These are phyloP conservation scores for Carex myosuroides DNA, from an alignment of 176 grass and related monocot genomes.

Conservation along the genomic window DNA sequence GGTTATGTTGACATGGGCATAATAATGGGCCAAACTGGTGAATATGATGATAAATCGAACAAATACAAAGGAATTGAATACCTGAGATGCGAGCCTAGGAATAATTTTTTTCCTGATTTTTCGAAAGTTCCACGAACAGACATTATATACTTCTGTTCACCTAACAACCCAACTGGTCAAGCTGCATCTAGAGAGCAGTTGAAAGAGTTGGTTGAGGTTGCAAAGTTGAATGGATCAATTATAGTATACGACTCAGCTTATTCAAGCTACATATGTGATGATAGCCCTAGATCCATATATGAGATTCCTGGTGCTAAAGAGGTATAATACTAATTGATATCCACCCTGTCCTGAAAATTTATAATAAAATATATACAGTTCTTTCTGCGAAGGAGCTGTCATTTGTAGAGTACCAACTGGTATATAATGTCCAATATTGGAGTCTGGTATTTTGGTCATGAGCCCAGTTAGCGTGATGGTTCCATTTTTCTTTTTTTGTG, in stretches of 20 bases:
- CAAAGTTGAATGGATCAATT: slow-evolving; percentile 74
- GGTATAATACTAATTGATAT: slow-evolving; percentile 19
- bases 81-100: slow-evolving; percentile 75
- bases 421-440: not conserved
- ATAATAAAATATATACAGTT: not conserved
- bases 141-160: slow-evolving; percentile 97
- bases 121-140: slow-evolving; percentile 53
- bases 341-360: not conserved
- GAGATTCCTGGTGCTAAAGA: slow-evolving; percentile 78
- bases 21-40: slow-evolving; percentile 81
- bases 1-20: slow-evolving; percentile 85
- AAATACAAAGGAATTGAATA: slow-evolving; percentile 64
- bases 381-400: not conserved
- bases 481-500: not conserved
- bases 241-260: slow-evolving; percentile 82
- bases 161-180: slow-evolving; percentile 92
- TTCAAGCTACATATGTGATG: slow-evolving; percentile 46
- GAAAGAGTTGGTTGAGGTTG: slow-evolving; percentile 59
- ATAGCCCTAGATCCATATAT: slow-evolving; percentile 59
- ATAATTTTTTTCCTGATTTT: slow-evolving; percentile 87
- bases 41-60: slow-evolving; percentile 25
- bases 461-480: not conserved
- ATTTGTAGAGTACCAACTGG: not conserved
- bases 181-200: slow-evolving; percentile 60
- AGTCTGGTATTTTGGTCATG: not conserved